Percentiles rank a stretch among this genome's conserved stretches.
Conservation (phyloP, 2,329 filamentous ascomycete species). For the Hypoxylon sp. region DNA sequence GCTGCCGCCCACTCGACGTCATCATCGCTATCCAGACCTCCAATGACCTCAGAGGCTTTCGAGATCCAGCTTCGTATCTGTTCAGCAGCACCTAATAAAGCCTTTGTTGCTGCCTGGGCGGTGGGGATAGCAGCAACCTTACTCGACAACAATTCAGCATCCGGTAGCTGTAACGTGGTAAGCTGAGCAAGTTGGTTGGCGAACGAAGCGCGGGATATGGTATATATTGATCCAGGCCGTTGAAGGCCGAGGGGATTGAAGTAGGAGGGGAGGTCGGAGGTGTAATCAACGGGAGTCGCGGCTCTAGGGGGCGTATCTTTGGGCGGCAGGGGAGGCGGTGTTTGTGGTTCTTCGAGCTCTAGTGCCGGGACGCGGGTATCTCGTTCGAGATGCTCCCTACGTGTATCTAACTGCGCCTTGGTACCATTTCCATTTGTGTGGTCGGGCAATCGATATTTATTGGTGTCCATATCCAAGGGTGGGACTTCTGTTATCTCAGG, state of each 20-base stretch:
- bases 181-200: constrained; percentile 93
- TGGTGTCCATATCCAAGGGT: constrained; percentile 75
- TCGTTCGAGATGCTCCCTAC: constrained; percentile 71
- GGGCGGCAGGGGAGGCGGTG: constrained; percentile 63
- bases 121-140: constrained; percentile 89
- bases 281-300: constrained; percentile 60
- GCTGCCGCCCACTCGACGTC: constrained; percentile 97
- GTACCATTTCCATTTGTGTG: constrained; percentile 77
- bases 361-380: constrained; percentile 58
- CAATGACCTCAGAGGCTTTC: constrained; percentile 91
- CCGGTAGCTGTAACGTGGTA: constrained; percentile 89
- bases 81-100: constrained; percentile 87
- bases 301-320: constrained; percentile 67
- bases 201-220: constrained; percentile 91
- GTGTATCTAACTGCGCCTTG: constrained; percentile 71
- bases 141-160: constrained; percentile 85
- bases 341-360: constrained; percentile 54
- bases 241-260: constrained; percentile 77
- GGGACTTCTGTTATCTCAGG: constrained; percentile 67
- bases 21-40: constrained; percentile 91
- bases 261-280: constrained; percentile 70
- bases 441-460: constrained; percentile 82
- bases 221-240: constrained; percentile 90
- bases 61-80: constrained; percentile 95
- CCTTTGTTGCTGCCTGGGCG: constrained; percentile 84